Base-by-base conservation (phyloP, 257 asterid genomes). In the Vinca minor region DNA sequence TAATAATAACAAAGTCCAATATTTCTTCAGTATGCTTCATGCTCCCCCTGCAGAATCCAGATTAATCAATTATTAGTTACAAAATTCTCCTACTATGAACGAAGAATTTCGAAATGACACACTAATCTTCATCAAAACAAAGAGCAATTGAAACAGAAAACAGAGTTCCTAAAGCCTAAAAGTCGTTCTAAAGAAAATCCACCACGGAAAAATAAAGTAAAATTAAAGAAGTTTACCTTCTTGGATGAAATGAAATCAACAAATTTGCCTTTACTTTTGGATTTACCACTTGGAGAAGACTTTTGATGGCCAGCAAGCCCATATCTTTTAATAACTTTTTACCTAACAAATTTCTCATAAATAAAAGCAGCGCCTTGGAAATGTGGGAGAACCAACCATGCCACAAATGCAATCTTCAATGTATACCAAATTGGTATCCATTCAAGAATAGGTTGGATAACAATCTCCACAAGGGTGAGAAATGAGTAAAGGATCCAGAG, bases 341-440 rank as follows among this genome's bases (percentile, higher is more conserved):
- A 87, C 49, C 96, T 83, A 10, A 87, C 96, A 52, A 81, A 62
- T 59, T 82, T 87, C 31, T 81, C 83, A 34, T 90, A 90, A 11
- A 91, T 78, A 32, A 81, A 91, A 47, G 97, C 87, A 21, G 96
- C 87, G 11, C 96, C 97, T 47, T 84, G 79, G 68, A 85, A 81
- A 25, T 84, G 96, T 3, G 97, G 97, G 9, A 91, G 69, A 26
- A 87, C 93, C 76, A 91, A 48, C 97, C 97, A 91, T 9, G 83
- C 84, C 65, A 87, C 81, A 49, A 87, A 71, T 5, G 65, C 87
- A 25, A 91, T 81, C 81, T 91, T 91, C 89, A 84, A 62, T 11
- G 76, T 84, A 46, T 91, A 91, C 96, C 96, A 91, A 66, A 91
- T 81, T 0, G 91, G 85, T 46, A 91, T 74, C 94, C 85, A 82